phyloP scores from a whole-genome alignment of 1,139 yeast species.

The Pichia sp. region DNA sequence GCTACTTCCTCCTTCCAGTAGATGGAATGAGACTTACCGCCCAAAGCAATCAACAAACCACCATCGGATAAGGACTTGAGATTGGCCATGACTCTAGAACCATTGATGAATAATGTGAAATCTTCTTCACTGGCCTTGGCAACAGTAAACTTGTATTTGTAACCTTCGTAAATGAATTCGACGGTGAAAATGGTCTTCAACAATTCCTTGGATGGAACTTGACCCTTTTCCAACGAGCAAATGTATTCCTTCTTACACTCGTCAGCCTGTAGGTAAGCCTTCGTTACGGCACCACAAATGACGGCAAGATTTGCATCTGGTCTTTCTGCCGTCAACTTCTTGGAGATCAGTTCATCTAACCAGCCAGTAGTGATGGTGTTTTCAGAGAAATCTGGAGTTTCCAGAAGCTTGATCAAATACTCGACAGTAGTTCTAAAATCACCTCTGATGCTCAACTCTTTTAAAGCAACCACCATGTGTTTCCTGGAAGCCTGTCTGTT shows the following conservation, averaged over 20 bases:
- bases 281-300: slow-evolving; percentile 94
- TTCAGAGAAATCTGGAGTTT: slow-evolving; percentile 94
- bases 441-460: slow-evolving; percentile 95
- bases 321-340: slow-evolving; percentile 92
- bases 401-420: slow-evolving; percentile 87
- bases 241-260: slow-evolving; percentile 67
- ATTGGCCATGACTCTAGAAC: slow-evolving; percentile 84
- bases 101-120: slow-evolving; percentile 87
- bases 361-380: slow-evolving; percentile 98
- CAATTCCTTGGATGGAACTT: slow-evolving; percentile 77
- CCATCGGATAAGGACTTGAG: slow-evolving; percentile 89
- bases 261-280: slow-evolving; percentile 80
- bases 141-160: slow-evolving; percentile 89
- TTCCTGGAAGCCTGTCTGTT: slow-evolving; percentile 96
- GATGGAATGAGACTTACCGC: slow-evolving; percentile 89
- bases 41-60: slow-evolving; percentile 81
- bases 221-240: slow-evolving; percentile 84
- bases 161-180: slow-evolving; percentile 93
- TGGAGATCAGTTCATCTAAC: slow-evolving; percentile 93
- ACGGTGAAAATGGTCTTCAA: slow-evolving; percentile 86
- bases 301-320: slow-evolving; percentile 91
- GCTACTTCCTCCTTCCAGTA: slow-evolving; percentile 98
- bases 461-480: slow-evolving; percentile 97
- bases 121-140: slow-evolving; percentile 84
- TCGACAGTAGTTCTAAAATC: slow-evolving; percentile 98